Evolutionary conservation across 768 basidiomycete species (phyloP).

Genomic region (Amanita exitialis): DNA sequence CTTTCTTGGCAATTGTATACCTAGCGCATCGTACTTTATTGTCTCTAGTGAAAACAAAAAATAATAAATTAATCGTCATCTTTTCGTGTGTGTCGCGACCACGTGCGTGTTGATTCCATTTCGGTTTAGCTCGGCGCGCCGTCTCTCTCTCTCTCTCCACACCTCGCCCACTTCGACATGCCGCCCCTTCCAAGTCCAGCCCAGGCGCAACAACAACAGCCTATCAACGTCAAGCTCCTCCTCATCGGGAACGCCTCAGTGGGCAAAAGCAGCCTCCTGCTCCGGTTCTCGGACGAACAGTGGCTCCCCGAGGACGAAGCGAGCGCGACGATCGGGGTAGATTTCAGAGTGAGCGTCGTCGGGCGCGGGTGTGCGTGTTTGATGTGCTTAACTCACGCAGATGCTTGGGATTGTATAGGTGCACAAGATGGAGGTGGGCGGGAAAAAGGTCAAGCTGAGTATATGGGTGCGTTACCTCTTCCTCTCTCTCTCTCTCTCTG

Average conservation of each 20-base stretch:
- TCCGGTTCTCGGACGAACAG: slow-evolving; percentile 95
- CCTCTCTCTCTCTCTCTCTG: too few relatives aligned
- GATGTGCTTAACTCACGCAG: slow-evolving; percentile 1
- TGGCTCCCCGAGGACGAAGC: slow-evolving; percentile 90
- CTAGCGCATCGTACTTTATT: too few relatives aligned
- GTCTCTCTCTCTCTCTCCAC: neutral
- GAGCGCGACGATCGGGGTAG: slow-evolving; percentile 77
- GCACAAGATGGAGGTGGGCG: slow-evolving; percentile 80
- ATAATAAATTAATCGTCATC: too few relatives aligned
- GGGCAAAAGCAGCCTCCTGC: slow-evolving; percentile 82
- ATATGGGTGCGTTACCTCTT: slow-evolving; percentile 72
- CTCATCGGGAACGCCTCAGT: slow-evolving; percentile 86
- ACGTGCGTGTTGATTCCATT: neutral
- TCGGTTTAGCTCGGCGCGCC: neutral
- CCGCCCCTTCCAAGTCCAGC: slow-evolving; percentile 15
- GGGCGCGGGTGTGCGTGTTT: neutral
- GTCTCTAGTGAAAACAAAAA: too few relatives aligned
- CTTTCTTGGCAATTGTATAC: too few relatives aligned
- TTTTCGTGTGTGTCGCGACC: too few relatives aligned
- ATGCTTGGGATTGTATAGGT: slow-evolving; percentile 33
- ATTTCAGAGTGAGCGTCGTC: slow-evolving; percentile 57
- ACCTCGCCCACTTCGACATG: too few relatives aligned
- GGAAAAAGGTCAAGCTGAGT: slow-evolving; percentile 82
- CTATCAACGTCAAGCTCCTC: slow-evolving; percentile 73
- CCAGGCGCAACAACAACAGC: slow-evolving; percentile 13